These are phyloP conservation scores for Camellia oleifera DNA, from an alignment of 179 eudicot genomes.

Conservation along the genomic window DNA sequence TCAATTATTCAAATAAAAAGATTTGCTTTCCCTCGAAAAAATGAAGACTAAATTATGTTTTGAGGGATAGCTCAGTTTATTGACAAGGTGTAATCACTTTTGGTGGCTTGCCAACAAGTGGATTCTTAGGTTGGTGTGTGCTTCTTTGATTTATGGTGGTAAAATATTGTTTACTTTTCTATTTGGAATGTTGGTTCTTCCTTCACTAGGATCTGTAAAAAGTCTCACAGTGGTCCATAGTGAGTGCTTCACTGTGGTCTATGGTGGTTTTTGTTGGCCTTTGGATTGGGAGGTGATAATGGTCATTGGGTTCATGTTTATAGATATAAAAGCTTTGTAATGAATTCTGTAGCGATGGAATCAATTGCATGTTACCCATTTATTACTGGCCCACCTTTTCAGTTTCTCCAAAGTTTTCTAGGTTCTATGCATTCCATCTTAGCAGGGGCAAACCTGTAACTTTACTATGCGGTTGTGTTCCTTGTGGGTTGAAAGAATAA, in stretches of 20 bases:
- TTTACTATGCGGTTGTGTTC: neutral
- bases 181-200: neutral
- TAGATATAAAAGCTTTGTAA: too few relatives aligned
- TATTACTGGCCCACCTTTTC: neutral
- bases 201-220: neutral
- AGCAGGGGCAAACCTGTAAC: too few relatives aligned
- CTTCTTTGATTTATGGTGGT: neutral
- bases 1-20: neutral
- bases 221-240: neutral
- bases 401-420: neutral
- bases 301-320: neutral
- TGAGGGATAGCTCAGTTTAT: neutral
- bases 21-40: neutral
- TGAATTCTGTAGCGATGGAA: neutral
- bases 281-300: neutral
- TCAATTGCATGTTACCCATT: neutral
- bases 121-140: neutral
- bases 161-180: neutral
- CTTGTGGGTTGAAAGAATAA: too few relatives aligned
- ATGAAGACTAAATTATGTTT: neutral
- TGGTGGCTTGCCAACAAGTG: neutral
- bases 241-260: neutral
- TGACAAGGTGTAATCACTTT: neutral
- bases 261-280: neutral
- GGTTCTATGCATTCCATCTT: neutral